Evolutionary conservation across 805 yeast genomes (phyloP), one percentile per base, ranked within the genome.

Genomic region (Clavispora asparagi): DNA sequence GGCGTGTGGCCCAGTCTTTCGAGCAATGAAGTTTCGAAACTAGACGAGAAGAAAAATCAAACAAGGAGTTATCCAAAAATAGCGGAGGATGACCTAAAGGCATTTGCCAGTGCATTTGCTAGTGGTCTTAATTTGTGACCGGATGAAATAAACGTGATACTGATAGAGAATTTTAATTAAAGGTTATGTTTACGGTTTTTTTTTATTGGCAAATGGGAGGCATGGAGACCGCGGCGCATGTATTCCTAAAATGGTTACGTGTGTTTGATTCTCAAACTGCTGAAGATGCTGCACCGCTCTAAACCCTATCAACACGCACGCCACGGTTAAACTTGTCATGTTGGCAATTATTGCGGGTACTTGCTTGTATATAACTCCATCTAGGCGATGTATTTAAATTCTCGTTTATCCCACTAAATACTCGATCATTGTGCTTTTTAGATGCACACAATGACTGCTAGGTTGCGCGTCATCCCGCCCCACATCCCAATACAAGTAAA

Each of bases 91-190:
- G 29, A 37, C 17, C 9, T 39, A 5, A n/a, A 39, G 41, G 30
- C 41, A 14, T 28, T 54, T 30, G 56, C 54, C n/a, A 45, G 44
- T 39, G 56, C 56, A 1, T 54, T 54, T 33, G 50, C 55, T 30
- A 51, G 51, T 29, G 56, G 52, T 10, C 45, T 54, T n/a, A 52
- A 53, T 30, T 42, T 54, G 9, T 54, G 23, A 19, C 5, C 23
- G 23, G 5, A 19, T 4, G 5, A 19, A 19, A 19, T 19, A 19
- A 19, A 19, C 5, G 23, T 19, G 23, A 19, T 19, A 19, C 5
- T 19, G 23, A 19, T 19, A 19, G 23, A 19, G 23, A 19, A 19
- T 19, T 19, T 19, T 19, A 19, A 19, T 19, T 19, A 5, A 19
- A 5, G 23, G 23, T 19, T 19, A 19, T 19, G 23, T 3, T 19